A percentile compares a stretch with the other conserved stretches of the same genome.
phyloP scores from a whole-genome alignment of 352 stramenopile genomes.

The Phytophthora europaea region DNA sequence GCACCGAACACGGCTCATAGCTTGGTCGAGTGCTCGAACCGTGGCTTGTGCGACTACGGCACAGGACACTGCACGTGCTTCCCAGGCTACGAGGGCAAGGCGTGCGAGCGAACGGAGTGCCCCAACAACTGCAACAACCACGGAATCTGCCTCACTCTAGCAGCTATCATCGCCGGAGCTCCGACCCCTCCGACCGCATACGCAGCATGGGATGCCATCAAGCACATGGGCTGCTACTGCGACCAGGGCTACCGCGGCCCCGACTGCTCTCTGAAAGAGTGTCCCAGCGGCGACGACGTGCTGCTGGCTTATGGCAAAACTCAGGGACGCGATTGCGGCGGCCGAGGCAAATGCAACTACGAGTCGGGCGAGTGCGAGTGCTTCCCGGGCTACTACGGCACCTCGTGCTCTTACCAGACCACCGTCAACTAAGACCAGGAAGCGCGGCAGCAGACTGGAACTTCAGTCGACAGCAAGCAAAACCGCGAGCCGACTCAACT shows the following conservation, averaged over 20 bases:
- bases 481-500: neutral
- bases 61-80: constrained; percentile 94
- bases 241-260: constrained; percentile 95
- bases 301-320: constrained; percentile 83
- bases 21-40: constrained; percentile 94
- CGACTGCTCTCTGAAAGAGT: constrained; percentile 97
- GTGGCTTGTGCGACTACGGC: constrained; percentile 92
- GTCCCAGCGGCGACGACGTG: constrained; percentile 92
- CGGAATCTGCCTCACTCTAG: constrained; percentile 94
- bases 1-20: constrained; percentile 81
- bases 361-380: constrained; percentile 94
- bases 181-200: constrained; percentile 41
- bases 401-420: constrained; percentile 87
- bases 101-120: constrained; percentile 93
- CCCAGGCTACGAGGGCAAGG: constrained; percentile 91
- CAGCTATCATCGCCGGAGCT: constrained; percentile 71
- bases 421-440: constrained; percentile 73
- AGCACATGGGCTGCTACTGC: constrained; percentile 96
- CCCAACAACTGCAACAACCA: constrained; percentile 96
- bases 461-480: neutral
- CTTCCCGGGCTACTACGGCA: constrained; percentile 96
- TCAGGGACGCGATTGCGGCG: constrained; percentile 92
- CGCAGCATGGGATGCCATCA: constrained; percentile 91
- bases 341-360: constrained; percentile 97
- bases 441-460: neutral